These are phyloP conservation scores for Salix udensis DNA, from an alignment of 345 rosid species.

Conservation along the genomic window DNA sequence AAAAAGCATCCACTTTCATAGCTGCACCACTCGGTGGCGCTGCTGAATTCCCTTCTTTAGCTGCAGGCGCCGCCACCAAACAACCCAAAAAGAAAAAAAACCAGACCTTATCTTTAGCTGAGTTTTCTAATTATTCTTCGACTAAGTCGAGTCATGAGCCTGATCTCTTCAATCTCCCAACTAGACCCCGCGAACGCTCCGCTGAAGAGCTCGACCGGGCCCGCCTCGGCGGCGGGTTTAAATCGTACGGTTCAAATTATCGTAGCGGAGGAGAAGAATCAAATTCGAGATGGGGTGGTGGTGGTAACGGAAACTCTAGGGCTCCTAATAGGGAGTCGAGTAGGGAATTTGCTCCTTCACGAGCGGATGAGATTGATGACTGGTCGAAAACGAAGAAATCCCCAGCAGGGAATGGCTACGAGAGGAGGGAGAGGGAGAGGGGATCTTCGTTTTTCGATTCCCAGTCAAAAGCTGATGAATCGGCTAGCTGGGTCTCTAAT, in stretches of 20 bases:
- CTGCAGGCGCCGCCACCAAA: constrained; percentile 68
- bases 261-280: constrained; percentile 48
- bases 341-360: constrained; percentile 57
- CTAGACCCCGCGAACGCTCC: constrained; percentile 82
- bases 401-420: constrained; percentile 35
- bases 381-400: constrained; percentile 76
- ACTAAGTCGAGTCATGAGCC: constrained; percentile 27
- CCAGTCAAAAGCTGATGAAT: constrained; percentile 87
- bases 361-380: constrained; percentile 90
- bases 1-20: constrained; percentile 3
- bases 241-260: constrained; percentile 28
- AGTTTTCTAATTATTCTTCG: constrained; percentile 40
- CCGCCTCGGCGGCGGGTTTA: constrained; percentile 78
- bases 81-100: constrained; percentile 70
- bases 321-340: constrained; percentile 42
- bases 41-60: constrained; percentile 59
- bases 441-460: constrained; percentile 55
- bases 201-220: constrained; percentile 79
- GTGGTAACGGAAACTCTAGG: constrained; percentile 36
- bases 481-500: constrained; percentile 67
- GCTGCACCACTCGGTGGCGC: constrained; percentile 11
- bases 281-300: constrained; percentile 49
- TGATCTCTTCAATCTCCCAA: constrained; percentile 66
- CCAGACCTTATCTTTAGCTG: constrained; percentile 62
- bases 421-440: constrained; percentile 31